Percentiles rank a stretch among this genome's conserved stretches.
Evolutionary conservation across 257 asterid species (phyloP).

Genomic region (Fraxinus quadrangulata): DNA sequence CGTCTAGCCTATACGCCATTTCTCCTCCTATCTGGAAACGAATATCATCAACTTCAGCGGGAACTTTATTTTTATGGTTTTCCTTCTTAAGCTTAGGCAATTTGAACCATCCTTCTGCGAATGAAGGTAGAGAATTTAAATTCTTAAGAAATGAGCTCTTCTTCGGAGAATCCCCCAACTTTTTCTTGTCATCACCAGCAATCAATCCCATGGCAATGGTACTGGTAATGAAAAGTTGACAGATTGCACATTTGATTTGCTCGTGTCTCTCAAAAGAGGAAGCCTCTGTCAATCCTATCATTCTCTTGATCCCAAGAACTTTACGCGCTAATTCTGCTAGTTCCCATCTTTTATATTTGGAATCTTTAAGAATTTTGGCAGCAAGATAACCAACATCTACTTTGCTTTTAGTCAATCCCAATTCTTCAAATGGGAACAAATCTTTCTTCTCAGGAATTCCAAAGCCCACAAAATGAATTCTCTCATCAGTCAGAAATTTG

Average conservation of each 20-base stretch:
- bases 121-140: slow-evolving; percentile 24
- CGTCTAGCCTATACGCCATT: not conserved
- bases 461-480: slow-evolving; percentile 73
- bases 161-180: slow-evolving; percentile 15
- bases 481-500: slow-evolving; percentile 59
- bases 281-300: slow-evolving; percentile 44
- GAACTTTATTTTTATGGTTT: not conserved
- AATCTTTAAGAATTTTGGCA: slow-evolving; percentile 51
- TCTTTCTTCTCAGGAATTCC: slow-evolving; percentile 73
- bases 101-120: slow-evolving; percentile 47
- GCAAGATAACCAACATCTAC: slow-evolving; percentile 73
- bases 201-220: slow-evolving; percentile 44
- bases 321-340: slow-evolving; percentile 56
- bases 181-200: slow-evolving; percentile 23
- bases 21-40: not conserved
- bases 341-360: slow-evolving; percentile 60
- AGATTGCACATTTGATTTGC: slow-evolving; percentile 42
- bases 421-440: slow-evolving; percentile 63
- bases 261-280: slow-evolving; percentile 51
- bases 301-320: slow-evolving; percentile 43
- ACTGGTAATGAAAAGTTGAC: slow-evolving; percentile 46
- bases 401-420: slow-evolving; percentile 47
- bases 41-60: not conserved
- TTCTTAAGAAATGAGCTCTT: slow-evolving; percentile 27
- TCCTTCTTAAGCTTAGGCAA: slow-evolving; percentile 34